Base-by-base conservation (phyloP, 2,329 filamentous ascomycete genomes). In the Hymenoscyphus fraxineus region DNA sequence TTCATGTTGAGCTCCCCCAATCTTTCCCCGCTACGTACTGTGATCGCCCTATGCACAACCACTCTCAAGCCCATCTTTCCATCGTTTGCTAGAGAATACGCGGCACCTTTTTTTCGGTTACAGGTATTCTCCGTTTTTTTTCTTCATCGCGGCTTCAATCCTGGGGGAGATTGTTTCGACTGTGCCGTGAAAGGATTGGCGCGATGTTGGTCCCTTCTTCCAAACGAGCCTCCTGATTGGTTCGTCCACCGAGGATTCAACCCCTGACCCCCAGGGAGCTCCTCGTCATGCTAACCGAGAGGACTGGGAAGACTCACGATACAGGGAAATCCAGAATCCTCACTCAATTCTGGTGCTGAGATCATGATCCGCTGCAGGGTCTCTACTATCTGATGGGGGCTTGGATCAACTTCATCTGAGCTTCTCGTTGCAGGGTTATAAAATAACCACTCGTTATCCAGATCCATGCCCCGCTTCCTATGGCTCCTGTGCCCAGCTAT, bases 391-490 rank as follows among this genome's bases (percentile, higher is more conserved):
- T 35, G 44, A 1, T n/a, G 44, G 10, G 19, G 44, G 44, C 44
- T 27, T 51, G 44, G 44, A 22, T 51, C 44, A 22, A 7, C 19
- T 51, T 51, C 44, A 22, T 51, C n/a, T 51, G 44, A 51, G 19
- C 44, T 51, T 51, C 9, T 22, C 44, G 44, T 51, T 51, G 44
- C 35, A 13, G 19, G 44, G 44, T 51, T 51, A 22, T n/a, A 51
- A 51, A 51, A 51, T 51, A 51, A 51, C 44, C 7, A 51, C 44
- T 51, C 44, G 44, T 51, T 51, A n/a, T 51, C 44, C 19, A 19
- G 44, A 51, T 51, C 44, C 44, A 51, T 51, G 44, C 44, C 44
- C 44, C 44, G n/a, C 44, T 22, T 51, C 44, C 44, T 51, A n/a
- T 51, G 44, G 44, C 44, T 51, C 44, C 44, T 51, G 22, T 51